Evolutionary conservation across 129 eudicot genomes (phyloP).

Genomic region (Silybum marianum): DNA sequence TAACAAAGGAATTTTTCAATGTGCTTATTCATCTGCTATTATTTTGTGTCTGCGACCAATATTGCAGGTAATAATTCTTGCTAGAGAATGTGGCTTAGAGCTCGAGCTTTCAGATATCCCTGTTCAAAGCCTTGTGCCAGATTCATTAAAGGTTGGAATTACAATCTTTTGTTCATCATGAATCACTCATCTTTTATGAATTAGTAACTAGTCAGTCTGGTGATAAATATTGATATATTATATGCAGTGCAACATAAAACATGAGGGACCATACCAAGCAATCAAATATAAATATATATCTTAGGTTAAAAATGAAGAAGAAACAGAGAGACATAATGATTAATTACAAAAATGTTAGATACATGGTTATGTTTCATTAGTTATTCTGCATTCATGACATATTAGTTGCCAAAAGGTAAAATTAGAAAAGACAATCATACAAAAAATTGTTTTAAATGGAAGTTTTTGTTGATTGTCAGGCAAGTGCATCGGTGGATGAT

Average conservation of each 20-base stretch:
- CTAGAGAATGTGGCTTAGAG: conserved; percentile 89
- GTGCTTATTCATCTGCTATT: not conserved
- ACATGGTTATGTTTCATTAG: not conserved
- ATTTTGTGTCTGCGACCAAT: not conserved
- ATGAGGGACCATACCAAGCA: too few relatives aligned
- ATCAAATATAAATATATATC: too few relatives aligned
- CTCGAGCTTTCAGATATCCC: conserved; percentile 93
- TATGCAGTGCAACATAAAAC: not conserved
- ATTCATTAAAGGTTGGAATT: conserved; percentile 66
- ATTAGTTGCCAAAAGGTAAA: too few relatives aligned
- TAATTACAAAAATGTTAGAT: not conserved
- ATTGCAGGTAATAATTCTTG: conserved; percentile 94
- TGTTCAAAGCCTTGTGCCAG: conserved; percentile 90
- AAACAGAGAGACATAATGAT: too few relatives aligned
- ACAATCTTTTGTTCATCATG: not conserved
- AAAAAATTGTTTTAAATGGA: not conserved
- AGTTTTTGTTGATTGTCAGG: conserved; percentile 44
- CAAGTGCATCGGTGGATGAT: conserved; percentile 73
- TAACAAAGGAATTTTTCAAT: not conserved
- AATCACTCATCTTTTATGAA: not conserved
- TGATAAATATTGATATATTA: not conserved
- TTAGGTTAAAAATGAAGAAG: too few relatives aligned
- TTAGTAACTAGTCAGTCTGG: not conserved
- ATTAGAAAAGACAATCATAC: too few relatives aligned
- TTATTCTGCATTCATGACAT: not conserved